A percentile compares a stretch with the other conserved stretches of the same genome.
These are phyloP conservation scores for Penicillium desertorum DNA, from an alignment of 495 filamentous ascomycete genomes.

Conservation along the genomic window DNA sequence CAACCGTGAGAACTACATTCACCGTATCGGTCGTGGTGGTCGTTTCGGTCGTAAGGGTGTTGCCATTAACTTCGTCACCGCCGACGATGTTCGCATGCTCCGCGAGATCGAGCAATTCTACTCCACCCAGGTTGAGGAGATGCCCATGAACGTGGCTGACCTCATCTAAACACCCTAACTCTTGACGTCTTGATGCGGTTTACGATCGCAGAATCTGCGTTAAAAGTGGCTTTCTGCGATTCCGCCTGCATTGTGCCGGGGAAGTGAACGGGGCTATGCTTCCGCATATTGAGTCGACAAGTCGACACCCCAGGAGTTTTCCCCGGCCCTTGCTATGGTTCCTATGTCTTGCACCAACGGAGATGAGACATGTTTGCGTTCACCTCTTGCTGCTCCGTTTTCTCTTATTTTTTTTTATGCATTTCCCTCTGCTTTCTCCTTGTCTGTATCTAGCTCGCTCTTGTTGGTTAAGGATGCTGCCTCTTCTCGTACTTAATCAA, in stretches of 20 bases:
- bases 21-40: constrained; percentile 97
- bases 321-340: constrained; percentile 33
- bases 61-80: constrained; percentile 99
- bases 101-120: constrained; percentile 85
- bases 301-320: constrained; percentile 2
- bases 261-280: constrained; percentile 15
- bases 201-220: constrained; percentile 48
- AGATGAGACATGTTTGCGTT: constrained; percentile 48
- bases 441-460: constrained; percentile 43
- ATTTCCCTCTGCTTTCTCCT: constrained; percentile 24
- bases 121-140: constrained; percentile 63
- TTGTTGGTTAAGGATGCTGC: constrained; percentile 46
- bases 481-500: constrained; percentile 43
- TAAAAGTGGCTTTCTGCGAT: constrained; percentile 52
- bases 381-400: constrained; percentile 44
- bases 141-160: constrained; percentile 63
- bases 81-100: constrained; percentile 98
- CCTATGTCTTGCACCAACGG: constrained; percentile 44
- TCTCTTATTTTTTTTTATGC: constrained; percentile 29
- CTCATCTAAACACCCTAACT: constrained; percentile 51
- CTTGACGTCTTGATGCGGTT: constrained; percentile 46
- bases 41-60: constrained; percentile 99
- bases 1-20: constrained; percentile 99
- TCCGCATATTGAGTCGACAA: constrained; percentile 19
- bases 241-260: constrained; percentile 30